Conservation (phyloP, 2,329 filamentous ascomycete species). For the Stagonosporopsis cucurbitacearum region DNA sequence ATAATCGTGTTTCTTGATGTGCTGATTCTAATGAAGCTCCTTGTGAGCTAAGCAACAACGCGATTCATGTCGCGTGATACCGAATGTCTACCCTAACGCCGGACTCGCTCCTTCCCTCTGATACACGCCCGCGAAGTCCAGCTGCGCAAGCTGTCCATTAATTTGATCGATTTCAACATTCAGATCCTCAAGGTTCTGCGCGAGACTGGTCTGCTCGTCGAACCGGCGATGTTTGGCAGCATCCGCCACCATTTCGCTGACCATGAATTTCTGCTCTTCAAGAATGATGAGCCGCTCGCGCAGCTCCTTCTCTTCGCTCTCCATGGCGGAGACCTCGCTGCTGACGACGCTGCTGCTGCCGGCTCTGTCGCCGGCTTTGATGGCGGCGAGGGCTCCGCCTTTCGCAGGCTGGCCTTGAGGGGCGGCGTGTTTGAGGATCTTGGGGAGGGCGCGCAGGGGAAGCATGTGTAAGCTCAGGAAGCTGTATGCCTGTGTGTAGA, state of each 20-base stretch:
- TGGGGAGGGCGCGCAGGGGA: conserved; percentile 67
- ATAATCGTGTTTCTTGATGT: background rate
- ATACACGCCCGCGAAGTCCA: conserved; percentile 68
- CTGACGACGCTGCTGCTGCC: conserved; percentile 62
- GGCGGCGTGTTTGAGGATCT: conserved; percentile 61
- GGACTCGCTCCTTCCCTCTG: conserved; percentile 36
- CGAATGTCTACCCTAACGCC: background rate
- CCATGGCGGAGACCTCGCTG: conserved; percentile 69
- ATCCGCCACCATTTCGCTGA: conserved; percentile 81
- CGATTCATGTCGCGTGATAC: background rate
- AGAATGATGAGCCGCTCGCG: conserved; percentile 81
- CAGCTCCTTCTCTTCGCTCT: conserved; percentile 82
- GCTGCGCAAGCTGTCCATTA: conserved; percentile 67
- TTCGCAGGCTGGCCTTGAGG: conserved; percentile 54
- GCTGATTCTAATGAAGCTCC: too few relatives aligned
- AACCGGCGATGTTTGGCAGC: conserved; percentile 79
- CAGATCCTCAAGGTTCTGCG: conserved; percentile 81
- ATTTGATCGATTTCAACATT: conserved; percentile 76
- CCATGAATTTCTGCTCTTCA: conserved; percentile 90
- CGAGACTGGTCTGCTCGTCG: conserved; percentile 82
- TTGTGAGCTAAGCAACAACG: too few relatives aligned
- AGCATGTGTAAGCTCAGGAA: conserved; percentile 93
- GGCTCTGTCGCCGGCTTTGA: conserved; percentile 64
- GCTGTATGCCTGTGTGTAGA: conserved; percentile 80
- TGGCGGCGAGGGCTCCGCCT: conserved; percentile 61